Evolutionary conservation across 306 rosid species (phyloP).

Genomic region (Prunus kanzakura): DNA sequence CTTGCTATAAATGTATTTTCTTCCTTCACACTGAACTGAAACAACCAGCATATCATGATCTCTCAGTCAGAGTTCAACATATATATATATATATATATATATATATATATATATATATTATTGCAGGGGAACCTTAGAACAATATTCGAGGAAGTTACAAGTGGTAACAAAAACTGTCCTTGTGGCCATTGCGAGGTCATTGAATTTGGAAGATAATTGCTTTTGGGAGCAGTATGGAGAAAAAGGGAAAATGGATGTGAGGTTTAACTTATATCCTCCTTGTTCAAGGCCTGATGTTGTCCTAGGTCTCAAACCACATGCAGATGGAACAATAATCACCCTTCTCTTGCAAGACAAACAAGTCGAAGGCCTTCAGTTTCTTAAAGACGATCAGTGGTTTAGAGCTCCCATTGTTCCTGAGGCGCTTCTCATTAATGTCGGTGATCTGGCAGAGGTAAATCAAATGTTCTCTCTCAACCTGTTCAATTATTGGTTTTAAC

Average conservation of each 20-base stretch:
- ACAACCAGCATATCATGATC: too few species aligned
- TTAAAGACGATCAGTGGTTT: conserved; percentile 60
- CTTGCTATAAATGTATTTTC: too few species aligned
- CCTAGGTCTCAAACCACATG: conserved; percentile 17
- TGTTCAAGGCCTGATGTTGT: conserved; percentile 13
- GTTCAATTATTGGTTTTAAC: too few species aligned
- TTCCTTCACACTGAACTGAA: too few species aligned
- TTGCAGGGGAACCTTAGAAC: conserved; percentile 40
- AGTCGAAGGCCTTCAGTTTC: conserved; percentile 70
- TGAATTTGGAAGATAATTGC: conserved; percentile 52
- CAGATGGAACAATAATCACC: conserved; percentile 24
- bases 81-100: too few species aligned
- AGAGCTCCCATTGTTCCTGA: conserved; percentile 54
- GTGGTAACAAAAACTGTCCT: conserved; percentile 38
- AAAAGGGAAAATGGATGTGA: conserved; percentile 4
- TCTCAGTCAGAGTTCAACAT: too few species aligned
- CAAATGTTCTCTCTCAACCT: not conserved
- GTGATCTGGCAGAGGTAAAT: conserved; percentile 43
- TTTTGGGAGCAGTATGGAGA: not conserved
- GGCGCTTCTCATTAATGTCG: conserved; percentile 67
- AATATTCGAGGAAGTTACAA: conserved; percentile 40
- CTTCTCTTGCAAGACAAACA: conserved; percentile 30
- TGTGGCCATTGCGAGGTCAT: conserved; percentile 69
- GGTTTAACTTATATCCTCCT: conserved; percentile 14
- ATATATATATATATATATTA: too few species aligned